These are phyloP conservation scores for Datisca glomerata DNA, from an alignment of 306 rosid genomes.

Conservation along the genomic window DNA sequence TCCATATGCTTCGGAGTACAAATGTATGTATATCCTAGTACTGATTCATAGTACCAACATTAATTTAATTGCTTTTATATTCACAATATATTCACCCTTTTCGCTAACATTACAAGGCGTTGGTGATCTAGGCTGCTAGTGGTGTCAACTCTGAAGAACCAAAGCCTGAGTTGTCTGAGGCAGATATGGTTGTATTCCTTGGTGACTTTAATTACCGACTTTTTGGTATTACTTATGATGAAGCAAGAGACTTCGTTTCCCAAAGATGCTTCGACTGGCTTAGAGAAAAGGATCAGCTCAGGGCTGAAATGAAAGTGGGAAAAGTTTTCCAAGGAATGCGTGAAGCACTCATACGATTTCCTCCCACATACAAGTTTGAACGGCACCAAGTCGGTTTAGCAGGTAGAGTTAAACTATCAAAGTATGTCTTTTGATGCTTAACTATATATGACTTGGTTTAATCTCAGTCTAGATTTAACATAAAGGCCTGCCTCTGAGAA, in stretches of 20 bases:
- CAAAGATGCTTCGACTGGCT: conserved; percentile 99
- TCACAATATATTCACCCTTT: conserved; percentile 7
- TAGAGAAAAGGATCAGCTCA: conserved; percentile 96
- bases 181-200: conserved; percentile 89
- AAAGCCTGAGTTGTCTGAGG: conserved; percentile 82
- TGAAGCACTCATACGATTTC: conserved; percentile 84
- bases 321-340: conserved; percentile 99
- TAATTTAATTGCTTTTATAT: conserved; percentile 10
- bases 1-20: conserved; percentile 47
- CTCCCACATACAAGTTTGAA: conserved; percentile 96
- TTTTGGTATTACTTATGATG: conserved; percentile 94
- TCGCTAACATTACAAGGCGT: conserved; percentile 9
- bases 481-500: neutral
- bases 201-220: conserved; percentile 97
- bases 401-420: too few species aligned
- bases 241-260: conserved; percentile 97
- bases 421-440: neutral
- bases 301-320: conserved; percentile 95
- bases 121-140: conserved; percentile 40
- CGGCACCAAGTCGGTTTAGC: conserved; percentile 82
- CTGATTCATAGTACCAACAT: conserved; percentile 1
- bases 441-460: conserved; percentile 1
- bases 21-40: conserved; percentile 44
- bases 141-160: conserved; percentile 59
- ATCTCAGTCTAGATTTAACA: neutral